Evolutionary conservation across 495 filamentous ascomycete genomes (phyloP), one percentile per base, ranked within the genome.

Genomic region (Lichina pygmaea): DNA sequence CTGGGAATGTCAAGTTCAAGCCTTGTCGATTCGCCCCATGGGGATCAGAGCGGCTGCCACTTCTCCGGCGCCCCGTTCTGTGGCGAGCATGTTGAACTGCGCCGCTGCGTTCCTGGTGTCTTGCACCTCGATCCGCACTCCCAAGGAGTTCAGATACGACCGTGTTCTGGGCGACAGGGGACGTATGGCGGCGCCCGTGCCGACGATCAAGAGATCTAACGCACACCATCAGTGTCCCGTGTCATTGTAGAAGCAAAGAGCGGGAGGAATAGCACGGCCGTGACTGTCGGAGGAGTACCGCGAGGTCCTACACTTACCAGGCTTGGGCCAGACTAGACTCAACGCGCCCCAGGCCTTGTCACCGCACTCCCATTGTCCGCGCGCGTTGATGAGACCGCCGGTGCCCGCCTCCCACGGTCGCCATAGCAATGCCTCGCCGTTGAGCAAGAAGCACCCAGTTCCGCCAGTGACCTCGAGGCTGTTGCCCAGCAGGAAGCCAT

Each of bases 91-190:
- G 56, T 92, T 92, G 54, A 81, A 92, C 63, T 86, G 83, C 45
- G 83, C 77, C 13, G 86, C 85, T 16, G 89, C 89, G 62, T 94
- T 94, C 48, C 83, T 65, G 34, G 89, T 99, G 64, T 94, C 89
- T 57, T 81, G 70, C 10, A 94, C 68, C 53, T 99, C 89, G 31
- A 95, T 63, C 48, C 81, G 67, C 48, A 99, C 77, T 0, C 89
- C 89, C 46, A 95, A 50, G 17, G 68, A 68, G 52, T 74, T 78
- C 46, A 99, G 73, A 49, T 70, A 63, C 48, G 65, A 63, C 51
- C 78, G 71, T 43, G 79, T 78, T 49, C 72, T 66, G 1, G 81
- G 78, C n/a, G 78, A 75, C 7, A 95, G 53, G 4, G 85, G 82
- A 42, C 73, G 59, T 34, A 84, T 79, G 12, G 65, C 62, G 6